Evolutionary conservation across 805 yeast genomes (phyloP), one percentile per base, ranked within the genome.

Genomic region (Helenozyma baotianmanensis): DNA sequence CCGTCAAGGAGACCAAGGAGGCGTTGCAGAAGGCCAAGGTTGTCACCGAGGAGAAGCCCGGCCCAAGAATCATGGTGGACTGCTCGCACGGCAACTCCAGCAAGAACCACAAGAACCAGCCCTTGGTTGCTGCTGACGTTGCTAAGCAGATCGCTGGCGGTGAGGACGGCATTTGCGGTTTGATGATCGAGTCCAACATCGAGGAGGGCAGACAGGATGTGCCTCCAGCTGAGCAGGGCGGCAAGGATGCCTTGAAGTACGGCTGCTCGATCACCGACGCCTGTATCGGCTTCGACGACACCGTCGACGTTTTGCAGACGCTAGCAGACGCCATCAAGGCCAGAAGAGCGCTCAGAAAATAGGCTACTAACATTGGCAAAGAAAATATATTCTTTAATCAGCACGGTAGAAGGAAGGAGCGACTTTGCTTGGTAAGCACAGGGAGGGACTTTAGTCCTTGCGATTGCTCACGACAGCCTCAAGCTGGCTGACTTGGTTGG

Each of bases 251-350:
- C 35, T 70, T 88, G 57, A 78, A 83, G 57, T 86, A 89, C 70
- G 98, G 98, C 62, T 95, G 89, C 43, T 83, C 95, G 40, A 88
- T 92, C 60, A 92, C 98, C 41, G 98, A 92, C 62, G 96, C 92
- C 18, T 92, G 98, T 72, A 95, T 92, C 35, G 72, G 82, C 40
- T 88, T 95, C 87, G 95, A 86, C 42, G 72, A 84, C 36, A 92
- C 98, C 33, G 92, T 76, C 38, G 70, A 60, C 3, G 89, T 90
- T 76, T 78, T 92, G 56, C 73, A 69, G 28, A 78, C 78, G 43
- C 74, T 92, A 49, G 83, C 96, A 27, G 74, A 68, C 30, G 95
- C 97, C 37, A 96, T 90, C 29, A 77, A 77, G 61, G 63, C 74
- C 35, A 85, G 98, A 76, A 81, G 95, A 70, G 68, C 45, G 11